A percentile compares a stretch with the other conserved stretches of the same genome.
phyloP scores from a whole-genome alignment of 1,139 yeast genomes.

The Scheffersomyces segobiensis region DNA sequence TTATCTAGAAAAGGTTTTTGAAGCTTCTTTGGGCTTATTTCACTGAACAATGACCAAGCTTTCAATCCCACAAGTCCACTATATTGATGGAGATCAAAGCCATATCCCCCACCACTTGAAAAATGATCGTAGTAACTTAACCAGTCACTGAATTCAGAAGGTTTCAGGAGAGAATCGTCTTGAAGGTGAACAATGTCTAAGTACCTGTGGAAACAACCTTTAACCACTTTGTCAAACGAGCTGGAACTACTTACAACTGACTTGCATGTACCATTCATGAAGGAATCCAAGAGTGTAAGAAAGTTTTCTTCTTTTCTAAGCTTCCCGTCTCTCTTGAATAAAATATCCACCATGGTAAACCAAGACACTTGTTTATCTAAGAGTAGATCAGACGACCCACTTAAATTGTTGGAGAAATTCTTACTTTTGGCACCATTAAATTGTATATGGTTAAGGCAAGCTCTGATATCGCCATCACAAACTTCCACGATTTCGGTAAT shows the following conservation, averaged over 20 bases:
- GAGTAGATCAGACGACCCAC: constrained; percentile 31
- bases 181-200: constrained; percentile 52
- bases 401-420: constrained; percentile 27
- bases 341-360: constrained; percentile 56
- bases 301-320: constrained; percentile 51
- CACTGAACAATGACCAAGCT: constrained; percentile 67
- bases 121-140: constrained; percentile 61
- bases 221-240: constrained; percentile 61
- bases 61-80: constrained; percentile 60
- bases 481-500: constrained; percentile 60
- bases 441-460: constrained; percentile 82
- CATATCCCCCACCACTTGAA: constrained; percentile 29
- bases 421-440: constrained; percentile 45
- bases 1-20: constrained; percentile 31
- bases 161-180: constrained; percentile 65
- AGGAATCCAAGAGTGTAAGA: constrained; percentile 31
- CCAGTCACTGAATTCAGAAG: constrained; percentile 76
- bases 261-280: constrained; percentile 39
- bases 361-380: constrained; percentile 45
- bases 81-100: constrained; percentile 52
- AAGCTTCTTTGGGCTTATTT: constrained; percentile 43
- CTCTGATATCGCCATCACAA: constrained; percentile 83
- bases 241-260: constrained; percentile 47
- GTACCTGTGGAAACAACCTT: constrained; percentile 73
- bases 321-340: constrained; percentile 54